phyloP scores from a whole-genome alignment of 495 filamentous ascomycete species.

The Talaromyces thailandensis region DNA sequence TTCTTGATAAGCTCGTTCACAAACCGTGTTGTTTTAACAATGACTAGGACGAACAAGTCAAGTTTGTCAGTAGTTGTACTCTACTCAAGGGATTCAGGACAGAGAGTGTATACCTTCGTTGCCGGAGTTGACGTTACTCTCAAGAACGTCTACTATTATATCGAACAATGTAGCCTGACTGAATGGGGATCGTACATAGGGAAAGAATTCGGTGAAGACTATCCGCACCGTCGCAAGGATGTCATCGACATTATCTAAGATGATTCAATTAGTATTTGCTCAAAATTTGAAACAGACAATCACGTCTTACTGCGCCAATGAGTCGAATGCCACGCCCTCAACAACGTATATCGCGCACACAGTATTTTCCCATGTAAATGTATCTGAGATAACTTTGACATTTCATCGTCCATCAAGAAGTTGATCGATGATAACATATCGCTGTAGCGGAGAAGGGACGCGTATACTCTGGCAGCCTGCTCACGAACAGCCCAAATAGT shows the following conservation, averaged over 20 bases:
- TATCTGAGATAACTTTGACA: conserved; percentile 40
- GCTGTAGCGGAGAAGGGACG: conserved; percentile 47
- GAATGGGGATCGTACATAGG: conserved; percentile 27
- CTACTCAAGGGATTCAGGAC: neutral
- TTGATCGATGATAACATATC: conserved; percentile 42
- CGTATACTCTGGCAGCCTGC: conserved; percentile 75
- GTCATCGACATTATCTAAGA: conserved; percentile 20
- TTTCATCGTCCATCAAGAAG: conserved; percentile 31
- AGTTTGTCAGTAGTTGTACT: neutral
- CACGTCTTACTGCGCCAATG: conserved; percentile 27
- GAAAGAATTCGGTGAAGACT: conserved; percentile 19
- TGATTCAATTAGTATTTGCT: neutral
- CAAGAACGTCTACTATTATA: conserved; percentile 28
- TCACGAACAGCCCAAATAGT: conserved; percentile 82
- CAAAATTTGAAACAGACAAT: neutral
- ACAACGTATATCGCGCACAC: conserved; percentile 39
- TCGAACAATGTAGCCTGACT: conserved; percentile 31
- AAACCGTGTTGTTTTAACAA: neutral
- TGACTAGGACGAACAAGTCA: neutral
- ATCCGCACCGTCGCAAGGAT: conserved; percentile 19
- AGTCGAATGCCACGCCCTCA: conserved; percentile 23
- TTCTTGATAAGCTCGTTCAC: neutral
- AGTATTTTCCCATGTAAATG: conserved; percentile 54
- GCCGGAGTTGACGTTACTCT: conserved; percentile 22
- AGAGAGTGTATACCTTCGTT: conserved; percentile 17